Conservation (phyloP, 305 asterid genomes). For the Fraxinus xanthoxyloides region DNA sequence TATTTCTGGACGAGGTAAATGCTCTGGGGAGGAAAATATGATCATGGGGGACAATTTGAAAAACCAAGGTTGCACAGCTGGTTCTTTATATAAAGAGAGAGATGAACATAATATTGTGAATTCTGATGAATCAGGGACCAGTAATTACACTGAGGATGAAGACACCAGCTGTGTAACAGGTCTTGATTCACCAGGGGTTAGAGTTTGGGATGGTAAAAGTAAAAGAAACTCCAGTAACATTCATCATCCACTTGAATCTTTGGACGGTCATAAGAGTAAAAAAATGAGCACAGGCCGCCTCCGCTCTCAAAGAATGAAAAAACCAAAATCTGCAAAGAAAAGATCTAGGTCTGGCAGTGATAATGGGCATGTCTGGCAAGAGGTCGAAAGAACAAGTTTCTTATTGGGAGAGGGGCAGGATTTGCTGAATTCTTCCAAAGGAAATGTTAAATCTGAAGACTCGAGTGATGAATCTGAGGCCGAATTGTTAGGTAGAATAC, state of each 20-base stretch:
- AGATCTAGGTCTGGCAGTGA: conserved; percentile 53
- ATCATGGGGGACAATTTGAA: conserved; percentile 21
- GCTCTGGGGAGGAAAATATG: conserved; percentile 18
- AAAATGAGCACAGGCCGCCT: conserved; percentile 45
- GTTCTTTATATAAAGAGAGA: conserved; percentile 40
- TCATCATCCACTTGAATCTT: conserved; percentile 91
- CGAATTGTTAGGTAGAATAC: conserved; percentile 54
- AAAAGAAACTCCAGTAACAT: conserved; percentile 68
- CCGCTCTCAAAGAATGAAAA: conserved; percentile 46
- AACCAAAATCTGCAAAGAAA: conserved; percentile 59
- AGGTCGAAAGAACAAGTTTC: conserved; percentile 73
- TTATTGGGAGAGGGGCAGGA: conserved; percentile 75
- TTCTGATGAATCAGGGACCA: conserved; percentile 74
- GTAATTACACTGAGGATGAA: conserved; percentile 76
- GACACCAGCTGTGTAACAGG: conserved; percentile 63
- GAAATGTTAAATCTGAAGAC: conserved; percentile 46
- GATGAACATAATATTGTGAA: conserved; percentile 36
- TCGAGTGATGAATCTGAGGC: conserved; percentile 77
- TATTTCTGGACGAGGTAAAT: conserved; percentile 32
- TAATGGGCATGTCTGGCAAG: conserved; percentile 74
- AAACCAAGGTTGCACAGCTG: conserved; percentile 21
- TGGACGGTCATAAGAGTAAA: conserved; percentile 51
- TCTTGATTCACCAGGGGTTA: conserved; percentile 80
- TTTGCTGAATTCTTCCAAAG: conserved; percentile 46
- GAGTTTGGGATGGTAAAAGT: conserved; percentile 90